These are phyloP conservation scores for Populus tremula DNA, from an alignment of 345 rosid genomes.

Conservation along the genomic window DNA sequence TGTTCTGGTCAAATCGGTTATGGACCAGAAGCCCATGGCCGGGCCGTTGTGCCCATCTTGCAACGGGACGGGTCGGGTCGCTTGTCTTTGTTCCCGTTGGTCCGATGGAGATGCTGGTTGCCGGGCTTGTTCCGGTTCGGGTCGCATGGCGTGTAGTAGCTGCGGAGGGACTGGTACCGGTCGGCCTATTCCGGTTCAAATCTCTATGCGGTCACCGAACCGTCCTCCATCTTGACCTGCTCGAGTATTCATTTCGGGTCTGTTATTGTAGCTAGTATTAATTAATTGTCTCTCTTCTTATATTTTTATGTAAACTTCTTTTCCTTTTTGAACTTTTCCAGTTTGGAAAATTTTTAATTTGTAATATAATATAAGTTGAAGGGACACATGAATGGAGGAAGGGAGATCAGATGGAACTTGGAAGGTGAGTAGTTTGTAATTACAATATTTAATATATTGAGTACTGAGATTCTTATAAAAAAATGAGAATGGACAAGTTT, in stretches of 20 bases:
- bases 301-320: background rate
- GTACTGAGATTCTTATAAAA: conserved; percentile 16
- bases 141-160: conserved; percentile 70
- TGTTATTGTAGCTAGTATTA: background rate
- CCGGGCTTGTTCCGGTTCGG: conserved; percentile 84
- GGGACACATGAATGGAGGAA: background rate
- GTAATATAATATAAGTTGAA: conserved; percentile 9
- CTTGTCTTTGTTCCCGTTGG: conserved; percentile 80
- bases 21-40: conserved; percentile 90
- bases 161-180: conserved; percentile 95
- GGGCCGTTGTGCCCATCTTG: conserved; percentile 72
- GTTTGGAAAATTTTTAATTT: background rate
- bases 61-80: conserved; percentile 82
- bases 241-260: background rate
- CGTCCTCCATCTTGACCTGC: conserved; percentile 37
- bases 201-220: conserved; percentile 53
- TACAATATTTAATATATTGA: background rate
- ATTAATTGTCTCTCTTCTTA: background rate
- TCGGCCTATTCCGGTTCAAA: conserved; percentile 73
- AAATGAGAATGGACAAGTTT: background rate
- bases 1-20: conserved; percentile 66
- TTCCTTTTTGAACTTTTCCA: background rate
- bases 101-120: conserved; percentile 92
- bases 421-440: conserved; percentile 7
- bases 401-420: conserved; percentile 1